Evolutionary conservation across 208 protist species (phyloP).

Genomic region (Crithidia mellificae): DNA sequence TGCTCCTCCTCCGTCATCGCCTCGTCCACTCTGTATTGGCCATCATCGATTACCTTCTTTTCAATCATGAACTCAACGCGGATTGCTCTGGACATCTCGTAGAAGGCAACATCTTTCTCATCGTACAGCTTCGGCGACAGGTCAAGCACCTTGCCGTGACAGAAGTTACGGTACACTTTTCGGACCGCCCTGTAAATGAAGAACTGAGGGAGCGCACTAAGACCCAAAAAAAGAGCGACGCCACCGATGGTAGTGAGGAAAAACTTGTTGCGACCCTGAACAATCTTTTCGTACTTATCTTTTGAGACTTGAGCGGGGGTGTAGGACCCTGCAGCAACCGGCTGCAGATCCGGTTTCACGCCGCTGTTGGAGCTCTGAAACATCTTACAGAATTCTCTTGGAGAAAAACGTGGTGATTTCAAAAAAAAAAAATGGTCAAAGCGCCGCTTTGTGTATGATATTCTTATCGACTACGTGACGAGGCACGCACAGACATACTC

Average conservation of each 20-base stretch:
- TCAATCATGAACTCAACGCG: constrained; percentile 81
- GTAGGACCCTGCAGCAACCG: constrained; percentile 30
- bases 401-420: no score
- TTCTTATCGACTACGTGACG: no score
- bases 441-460: no score
- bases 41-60: constrained; percentile 68
- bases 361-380: constrained; percentile 19
- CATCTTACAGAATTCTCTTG: no score
- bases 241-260: constrained; percentile 50
- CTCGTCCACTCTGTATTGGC: constrained; percentile 58
- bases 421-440: neutral
- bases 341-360: constrained; percentile 23
- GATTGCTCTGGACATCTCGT: constrained; percentile 74
- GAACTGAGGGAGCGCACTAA: constrained; percentile 55
- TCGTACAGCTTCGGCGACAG: constrained; percentile 83
- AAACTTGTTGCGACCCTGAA: constrained; percentile 67
- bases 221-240: constrained; percentile 40
- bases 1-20: constrained; percentile 51
- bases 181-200: constrained; percentile 59
- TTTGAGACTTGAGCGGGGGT: constrained; percentile 55
- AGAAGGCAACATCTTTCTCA: constrained; percentile 61
- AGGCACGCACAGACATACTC: no score
- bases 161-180: constrained; percentile 52
- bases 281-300: constrained; percentile 81
- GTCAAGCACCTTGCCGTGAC: constrained; percentile 71